These are phyloP conservation scores for Peniophora sp. DNA, from an alignment of 1,284 basidiomycete genomes.

Conservation along the genomic window DNA sequence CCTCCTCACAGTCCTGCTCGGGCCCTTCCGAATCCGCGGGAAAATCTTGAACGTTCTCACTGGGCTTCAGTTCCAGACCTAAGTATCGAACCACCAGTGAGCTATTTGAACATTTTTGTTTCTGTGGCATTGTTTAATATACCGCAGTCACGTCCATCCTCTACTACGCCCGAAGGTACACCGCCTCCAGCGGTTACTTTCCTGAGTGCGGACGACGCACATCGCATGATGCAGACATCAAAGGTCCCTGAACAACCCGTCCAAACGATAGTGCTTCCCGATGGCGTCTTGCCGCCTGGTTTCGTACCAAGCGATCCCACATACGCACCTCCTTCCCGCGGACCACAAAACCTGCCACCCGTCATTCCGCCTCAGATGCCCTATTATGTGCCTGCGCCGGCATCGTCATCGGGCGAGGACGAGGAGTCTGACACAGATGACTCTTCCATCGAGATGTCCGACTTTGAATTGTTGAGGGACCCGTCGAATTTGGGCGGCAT, in stretches of 20 bases:
- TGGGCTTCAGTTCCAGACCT: constrained; percentile 13
- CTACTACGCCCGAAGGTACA: constrained; percentile 12
- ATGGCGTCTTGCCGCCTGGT: constrained; percentile 16
- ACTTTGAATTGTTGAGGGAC: constrained; percentile 13
- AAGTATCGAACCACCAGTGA: constrained; percentile 18
- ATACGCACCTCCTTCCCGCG: constrained; percentile 6
- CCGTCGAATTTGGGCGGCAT: constrained; percentile 3
- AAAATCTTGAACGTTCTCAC: constrained; percentile 8
- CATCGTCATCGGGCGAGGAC: constrained; percentile 9
- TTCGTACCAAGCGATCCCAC: constrained; percentile 20
- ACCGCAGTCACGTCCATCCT: constrained; percentile 20
- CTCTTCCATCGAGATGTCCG: constrained; percentile 9
- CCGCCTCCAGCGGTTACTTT: constrained; percentile 8
- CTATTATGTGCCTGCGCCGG: not conserved
- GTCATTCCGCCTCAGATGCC: not conserved
- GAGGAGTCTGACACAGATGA: constrained; percentile 10
- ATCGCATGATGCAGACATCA: constrained; percentile 7
- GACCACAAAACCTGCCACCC: constrained; percentile 2
- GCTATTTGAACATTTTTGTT: constrained; percentile 1
- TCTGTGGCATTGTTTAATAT: not conserved
- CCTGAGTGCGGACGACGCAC: constrained; percentile 18
- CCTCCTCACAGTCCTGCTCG: not conserved
- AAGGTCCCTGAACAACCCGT: constrained; percentile 8
- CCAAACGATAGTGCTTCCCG: constrained; percentile 5
- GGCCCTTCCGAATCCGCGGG: constrained; percentile 6